Evolutionary conservation across 441 rosid species (phyloP).

Genomic region (Brassica balearica): DNA sequence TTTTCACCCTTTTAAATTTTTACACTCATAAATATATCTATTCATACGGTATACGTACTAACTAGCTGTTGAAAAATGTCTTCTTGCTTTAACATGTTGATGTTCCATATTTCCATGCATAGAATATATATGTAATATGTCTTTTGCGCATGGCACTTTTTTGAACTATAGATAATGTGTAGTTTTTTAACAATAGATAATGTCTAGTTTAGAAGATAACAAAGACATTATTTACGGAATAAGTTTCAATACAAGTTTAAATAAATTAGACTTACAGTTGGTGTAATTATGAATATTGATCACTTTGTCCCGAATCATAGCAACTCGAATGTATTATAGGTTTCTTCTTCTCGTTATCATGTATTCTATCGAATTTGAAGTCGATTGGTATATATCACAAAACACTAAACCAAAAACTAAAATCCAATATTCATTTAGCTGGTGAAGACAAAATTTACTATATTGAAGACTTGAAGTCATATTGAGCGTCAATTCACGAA

Average conservation of each 20-base stretch:
- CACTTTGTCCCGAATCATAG: not conserved
- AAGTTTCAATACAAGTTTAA: slow-evolving; percentile 5
- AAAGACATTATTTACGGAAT: not conserved
- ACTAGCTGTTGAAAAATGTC: slow-evolving; percentile 21
- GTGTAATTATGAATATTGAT: not conserved
- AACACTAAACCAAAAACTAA: not conserved
- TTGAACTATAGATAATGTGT: not conserved
- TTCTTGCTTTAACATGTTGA: slow-evolving; percentile 20
- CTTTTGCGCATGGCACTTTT: not conserved
- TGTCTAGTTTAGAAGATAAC: not conserved
- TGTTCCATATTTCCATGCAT: slow-evolving; percentile 21
- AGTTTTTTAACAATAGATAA: slow-evolving; percentile 1
- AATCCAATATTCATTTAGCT: slow-evolving; percentile 11
- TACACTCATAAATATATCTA: not conserved
- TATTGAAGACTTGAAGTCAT: slow-evolving; percentile 33
- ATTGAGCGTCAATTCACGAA: slow-evolving; percentile 57
- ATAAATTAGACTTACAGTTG: not conserved
- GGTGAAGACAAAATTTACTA: slow-evolving; percentile 4
- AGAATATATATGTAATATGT: not conserved
- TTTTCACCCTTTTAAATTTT: slow-evolving; percentile 1
- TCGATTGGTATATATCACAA: slow-evolving; percentile 2
- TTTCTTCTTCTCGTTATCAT: not conserved
- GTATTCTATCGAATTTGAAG: not conserved
- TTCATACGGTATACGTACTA: not conserved
- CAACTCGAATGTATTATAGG: not conserved